These are phyloP conservation scores for Immersiella caudata DNA, from an alignment of 495 filamentous ascomycete species.

Conservation along the genomic window DNA sequence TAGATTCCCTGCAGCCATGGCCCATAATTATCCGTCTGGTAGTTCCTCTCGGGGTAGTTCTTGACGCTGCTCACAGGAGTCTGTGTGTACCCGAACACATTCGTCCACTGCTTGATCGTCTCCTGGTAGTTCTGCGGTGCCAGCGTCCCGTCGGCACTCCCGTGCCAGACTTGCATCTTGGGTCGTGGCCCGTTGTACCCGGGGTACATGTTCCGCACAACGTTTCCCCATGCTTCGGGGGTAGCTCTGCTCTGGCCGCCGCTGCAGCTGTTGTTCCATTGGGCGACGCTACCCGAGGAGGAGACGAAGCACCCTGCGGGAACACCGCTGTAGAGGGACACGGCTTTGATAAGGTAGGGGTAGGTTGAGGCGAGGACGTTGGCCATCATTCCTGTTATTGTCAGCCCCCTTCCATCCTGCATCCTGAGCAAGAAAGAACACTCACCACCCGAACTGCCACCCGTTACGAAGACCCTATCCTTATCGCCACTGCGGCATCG, in stretches of 20 bases:
- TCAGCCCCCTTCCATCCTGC: not conserved
- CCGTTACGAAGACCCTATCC: conserved; percentile 42
- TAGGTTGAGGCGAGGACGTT: conserved; percentile 62
- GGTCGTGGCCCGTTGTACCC: conserved; percentile 52
- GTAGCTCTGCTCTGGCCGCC: conserved; percentile 44
- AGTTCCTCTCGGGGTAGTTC: conserved; percentile 42
- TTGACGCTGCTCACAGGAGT: conserved; percentile 35
- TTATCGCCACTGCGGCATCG: too few relatives aligned
- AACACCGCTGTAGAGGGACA: conserved; percentile 59
- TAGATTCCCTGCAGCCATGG: conserved; percentile 45
- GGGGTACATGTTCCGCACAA: conserved; percentile 51
- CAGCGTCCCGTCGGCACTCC: conserved; percentile 49
- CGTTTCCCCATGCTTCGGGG: conserved; percentile 46
- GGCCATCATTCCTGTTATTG: conserved; percentile 26
- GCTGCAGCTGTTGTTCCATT: conserved; percentile 50
- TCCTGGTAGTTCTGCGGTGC: conserved; percentile 52
- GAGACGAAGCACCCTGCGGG: conserved; percentile 60
- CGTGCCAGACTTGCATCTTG: conserved; percentile 61
- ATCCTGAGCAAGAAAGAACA: conserved; percentile 33
- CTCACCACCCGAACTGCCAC: conserved; percentile 44
- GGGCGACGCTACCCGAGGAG: conserved; percentile 39
- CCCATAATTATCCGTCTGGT: conserved; percentile 43
- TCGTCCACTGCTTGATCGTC: conserved; percentile 56
- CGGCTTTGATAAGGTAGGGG: conserved; percentile 58
- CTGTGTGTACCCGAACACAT: conserved; percentile 46